phyloP scores from a whole-genome alignment of 129 eudicot genomes.

The Heracleum sosnowskyi region DNA sequence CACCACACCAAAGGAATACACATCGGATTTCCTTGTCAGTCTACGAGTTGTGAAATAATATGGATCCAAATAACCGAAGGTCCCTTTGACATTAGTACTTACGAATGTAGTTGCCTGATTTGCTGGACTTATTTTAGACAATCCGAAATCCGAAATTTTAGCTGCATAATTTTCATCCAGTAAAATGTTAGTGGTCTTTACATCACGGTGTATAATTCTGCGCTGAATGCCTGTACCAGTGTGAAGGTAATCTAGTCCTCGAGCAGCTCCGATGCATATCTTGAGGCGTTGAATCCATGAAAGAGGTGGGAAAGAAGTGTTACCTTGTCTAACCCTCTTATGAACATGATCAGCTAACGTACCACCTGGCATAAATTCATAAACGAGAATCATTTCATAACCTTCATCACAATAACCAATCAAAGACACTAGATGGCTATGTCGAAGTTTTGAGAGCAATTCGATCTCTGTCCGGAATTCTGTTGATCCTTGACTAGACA shows the following conservation, averaged over 20 bases:
- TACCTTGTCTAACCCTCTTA: not conserved
- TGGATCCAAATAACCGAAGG: slow-evolving; percentile 15
- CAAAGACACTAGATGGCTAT: slow-evolving; percentile 5
- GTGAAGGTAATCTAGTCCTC: slow-evolving; percentile 4
- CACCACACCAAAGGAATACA: slow-evolving; percentile 15
- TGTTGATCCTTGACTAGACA: slow-evolving; percentile 23
- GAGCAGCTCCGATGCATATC: slow-evolving; percentile 4
- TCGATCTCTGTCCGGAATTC: not conserved
- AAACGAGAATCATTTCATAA: not conserved
- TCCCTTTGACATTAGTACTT: slow-evolving; percentile 5
- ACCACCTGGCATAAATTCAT: not conserved
- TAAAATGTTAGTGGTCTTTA: slow-evolving; percentile 2
- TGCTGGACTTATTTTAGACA: slow-evolving; percentile 5
- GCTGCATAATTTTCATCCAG: slow-evolving; percentile 8
- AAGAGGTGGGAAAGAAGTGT: not conserved
- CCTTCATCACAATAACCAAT: not conserved
- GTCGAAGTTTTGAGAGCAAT: not conserved
- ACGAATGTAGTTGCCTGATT: not conserved
- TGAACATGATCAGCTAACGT: not conserved
- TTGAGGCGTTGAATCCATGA: slow-evolving; percentile 4
- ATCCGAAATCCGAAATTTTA: slow-evolving; percentile 2
- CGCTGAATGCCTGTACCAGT: not conserved
- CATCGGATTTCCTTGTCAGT: slow-evolving; percentile 9
- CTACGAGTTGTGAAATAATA: not conserved
- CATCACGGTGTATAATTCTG: slow-evolving; percentile 8